These are phyloP conservation scores for Penicillium diatomitis DNA, from an alignment of 495 filamentous ascomycete species.

Conservation along the genomic window DNA sequence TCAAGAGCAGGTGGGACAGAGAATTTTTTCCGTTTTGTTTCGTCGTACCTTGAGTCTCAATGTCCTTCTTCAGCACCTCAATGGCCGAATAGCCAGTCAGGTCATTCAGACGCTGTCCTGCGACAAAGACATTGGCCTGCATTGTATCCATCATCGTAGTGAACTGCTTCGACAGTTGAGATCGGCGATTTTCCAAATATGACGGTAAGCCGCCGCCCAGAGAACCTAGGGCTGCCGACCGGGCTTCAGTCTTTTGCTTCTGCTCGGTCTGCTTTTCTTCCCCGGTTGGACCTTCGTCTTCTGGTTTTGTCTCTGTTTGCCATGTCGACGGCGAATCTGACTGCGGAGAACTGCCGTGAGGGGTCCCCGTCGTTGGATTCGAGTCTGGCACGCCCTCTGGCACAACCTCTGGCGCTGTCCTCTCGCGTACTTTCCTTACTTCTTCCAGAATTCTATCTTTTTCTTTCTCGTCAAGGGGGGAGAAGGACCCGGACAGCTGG, in stretches of 20 bases:
- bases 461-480: constrained; percentile 16
- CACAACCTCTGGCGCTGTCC: constrained; percentile 7
- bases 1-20: neutral
- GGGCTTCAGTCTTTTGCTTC: neutral
- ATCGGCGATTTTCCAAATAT: constrained; percentile 61
- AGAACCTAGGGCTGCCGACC: neutral
- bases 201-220: constrained; percentile 56
- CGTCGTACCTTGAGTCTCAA: constrained; percentile 53
- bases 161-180: constrained; percentile 63
- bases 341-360: constrained; percentile 4
- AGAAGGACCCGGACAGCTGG: constrained; percentile 11
- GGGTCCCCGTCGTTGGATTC: constrained; percentile 17
- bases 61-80: constrained; percentile 70
- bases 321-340: neutral
- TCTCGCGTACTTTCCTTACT: constrained; percentile 10
- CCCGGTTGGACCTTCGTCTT: neutral
- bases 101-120: constrained; percentile 82
- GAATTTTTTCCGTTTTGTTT: no score
- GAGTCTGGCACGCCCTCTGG: constrained; percentile 11
- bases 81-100: constrained; percentile 92
- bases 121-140: constrained; percentile 73
- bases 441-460: constrained; percentile 4
- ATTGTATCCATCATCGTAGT: constrained; percentile 77
- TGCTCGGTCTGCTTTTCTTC: neutral
- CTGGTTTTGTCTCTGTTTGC: neutral